Evolutionary conservation across 129 eudicot genomes (phyloP).

Genomic region (Escallonia herrerae): DNA sequence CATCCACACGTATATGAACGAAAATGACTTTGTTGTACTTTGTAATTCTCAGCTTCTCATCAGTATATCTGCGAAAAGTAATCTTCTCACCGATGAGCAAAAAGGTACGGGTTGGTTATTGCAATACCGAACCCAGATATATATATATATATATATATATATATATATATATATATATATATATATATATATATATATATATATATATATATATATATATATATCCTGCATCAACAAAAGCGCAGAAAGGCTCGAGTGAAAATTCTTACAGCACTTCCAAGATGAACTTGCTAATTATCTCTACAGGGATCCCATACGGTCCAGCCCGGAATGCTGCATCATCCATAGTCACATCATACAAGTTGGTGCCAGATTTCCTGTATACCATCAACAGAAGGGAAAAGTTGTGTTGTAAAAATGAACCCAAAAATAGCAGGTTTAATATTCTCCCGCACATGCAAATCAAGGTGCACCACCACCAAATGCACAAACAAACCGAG

Average conservation of each 20-base stretch:
- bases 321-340: constrained; percentile 87
- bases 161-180: no score
- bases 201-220: neutral
- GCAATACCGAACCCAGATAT: no score
- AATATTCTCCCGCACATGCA: no score
- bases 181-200: no score
- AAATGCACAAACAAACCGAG: no score
- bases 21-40: constrained; percentile 63
- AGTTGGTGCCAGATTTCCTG: constrained; percentile 59
- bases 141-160: neutral
- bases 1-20: constrained; percentile 64
- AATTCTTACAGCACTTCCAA: constrained; percentile 64
- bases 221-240: neutral
- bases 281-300: constrained; percentile 60
- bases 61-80: constrained; percentile 52
- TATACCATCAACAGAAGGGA: constrained; percentile 1
- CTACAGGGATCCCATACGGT: constrained; percentile 73
- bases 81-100: neutral
- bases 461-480: no score
- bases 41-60: constrained; percentile 71
- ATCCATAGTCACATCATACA: constrained; percentile 78
- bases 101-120: no score
- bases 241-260: neutral
- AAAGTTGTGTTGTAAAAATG: no score
- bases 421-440: no score